These are phyloP conservation scores for Diaporthe ilicicola DNA, from an alignment of 2,329 filamentous ascomycete genomes.

Conservation along the genomic window DNA sequence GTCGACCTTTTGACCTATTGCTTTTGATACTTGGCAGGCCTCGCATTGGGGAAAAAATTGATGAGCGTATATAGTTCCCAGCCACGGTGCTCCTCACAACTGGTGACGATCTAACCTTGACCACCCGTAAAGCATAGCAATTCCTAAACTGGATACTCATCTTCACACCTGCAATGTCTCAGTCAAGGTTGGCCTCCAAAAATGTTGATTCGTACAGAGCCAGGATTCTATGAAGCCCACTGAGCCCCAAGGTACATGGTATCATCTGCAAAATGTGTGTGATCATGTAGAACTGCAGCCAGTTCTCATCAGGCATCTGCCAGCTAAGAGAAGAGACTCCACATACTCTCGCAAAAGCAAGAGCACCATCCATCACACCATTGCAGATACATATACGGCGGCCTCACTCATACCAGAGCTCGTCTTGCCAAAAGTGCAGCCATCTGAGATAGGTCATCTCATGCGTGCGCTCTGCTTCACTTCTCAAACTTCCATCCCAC, in stretches of 20 bases:
- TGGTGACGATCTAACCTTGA: too few species aligned
- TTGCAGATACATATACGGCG: too few species aligned
- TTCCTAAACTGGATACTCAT: neutral
- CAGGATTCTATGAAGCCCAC: neutral
- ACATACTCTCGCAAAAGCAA: neutral
- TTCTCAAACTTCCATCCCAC: conserved; percentile 43
- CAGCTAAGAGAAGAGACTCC: neutral
- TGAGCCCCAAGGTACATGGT: neutral
- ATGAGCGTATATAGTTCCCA: neutral
- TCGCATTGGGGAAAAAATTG: neutral
- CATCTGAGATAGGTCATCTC: neutral
- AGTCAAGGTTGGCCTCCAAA: neutral
- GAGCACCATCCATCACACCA: too few species aligned
- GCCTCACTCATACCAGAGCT: too few species aligned
- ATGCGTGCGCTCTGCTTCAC: neutral
- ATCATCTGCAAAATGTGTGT: neutral
- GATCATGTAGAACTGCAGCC: conserved; percentile 13
- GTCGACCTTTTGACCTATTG: too few species aligned
- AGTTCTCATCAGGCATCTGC: neutral
- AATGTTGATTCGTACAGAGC: neutral
- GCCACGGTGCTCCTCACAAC: neutral
- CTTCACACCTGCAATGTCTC: neutral
- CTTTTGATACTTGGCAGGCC: too few species aligned
- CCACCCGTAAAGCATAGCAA: neutral
- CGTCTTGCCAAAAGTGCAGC: neutral